phyloP scores from a whole-genome alignment of 2,329 filamentous ascomycete genomes.

The Cercospora nicotianae region DNA sequence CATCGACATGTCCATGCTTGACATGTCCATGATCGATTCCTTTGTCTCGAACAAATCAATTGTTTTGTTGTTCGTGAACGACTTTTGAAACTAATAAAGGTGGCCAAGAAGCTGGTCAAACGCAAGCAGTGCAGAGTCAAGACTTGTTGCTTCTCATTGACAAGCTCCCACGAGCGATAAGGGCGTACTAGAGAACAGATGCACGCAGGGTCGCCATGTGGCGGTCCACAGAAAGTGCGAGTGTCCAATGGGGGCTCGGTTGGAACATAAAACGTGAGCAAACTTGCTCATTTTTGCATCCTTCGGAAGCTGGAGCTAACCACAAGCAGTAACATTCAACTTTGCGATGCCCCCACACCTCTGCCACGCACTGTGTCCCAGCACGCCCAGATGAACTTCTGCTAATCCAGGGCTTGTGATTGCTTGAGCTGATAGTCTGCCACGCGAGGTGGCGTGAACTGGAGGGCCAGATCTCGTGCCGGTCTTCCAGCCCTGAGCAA shows the following conservation, averaged over 20 bases:
- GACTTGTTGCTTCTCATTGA: background rate
- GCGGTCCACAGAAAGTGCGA: background rate
- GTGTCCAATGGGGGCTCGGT: background rate
- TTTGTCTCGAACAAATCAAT: background rate
- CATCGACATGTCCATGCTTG: constrained; percentile 4
- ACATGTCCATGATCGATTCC: constrained; percentile 1
- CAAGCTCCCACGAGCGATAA: background rate
- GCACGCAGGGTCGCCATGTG: background rate
- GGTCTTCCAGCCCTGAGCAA: background rate
- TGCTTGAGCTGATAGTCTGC: background rate
- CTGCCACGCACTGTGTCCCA: background rate
- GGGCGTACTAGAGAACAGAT: background rate
- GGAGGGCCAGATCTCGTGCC: background rate
- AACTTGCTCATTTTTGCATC: constrained; percentile 17
- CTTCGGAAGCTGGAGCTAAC: constrained; percentile 7
- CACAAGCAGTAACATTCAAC: constrained; percentile 4
- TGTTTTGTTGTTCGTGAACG: background rate
- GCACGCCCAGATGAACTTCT: background rate
- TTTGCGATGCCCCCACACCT: background rate
- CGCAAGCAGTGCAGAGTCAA: background rate
- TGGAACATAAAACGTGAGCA: background rate
- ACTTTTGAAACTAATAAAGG: no score
- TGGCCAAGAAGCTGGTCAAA: background rate
- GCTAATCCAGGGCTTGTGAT: background rate
- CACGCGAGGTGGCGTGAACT: background rate